Percentiles rank a stretch among this genome's conserved stretches.
phyloP scores from a whole-genome alignment of 345 rosid species.

The Linum usitatissimum region DNA sequence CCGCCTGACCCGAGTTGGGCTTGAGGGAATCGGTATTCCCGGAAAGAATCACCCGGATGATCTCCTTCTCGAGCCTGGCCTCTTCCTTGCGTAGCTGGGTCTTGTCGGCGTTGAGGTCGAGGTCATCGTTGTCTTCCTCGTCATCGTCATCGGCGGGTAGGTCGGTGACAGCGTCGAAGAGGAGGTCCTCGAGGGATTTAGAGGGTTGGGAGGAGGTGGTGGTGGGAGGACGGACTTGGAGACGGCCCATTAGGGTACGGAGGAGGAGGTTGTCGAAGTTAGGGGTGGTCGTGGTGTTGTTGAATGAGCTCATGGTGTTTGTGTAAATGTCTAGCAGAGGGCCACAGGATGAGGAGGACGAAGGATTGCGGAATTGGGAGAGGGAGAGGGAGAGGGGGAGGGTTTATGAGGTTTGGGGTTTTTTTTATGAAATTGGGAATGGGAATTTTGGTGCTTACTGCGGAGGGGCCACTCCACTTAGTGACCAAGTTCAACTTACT shows the following conservation, averaged over 20 bases:
- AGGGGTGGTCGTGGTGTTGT: constrained; percentile 19
- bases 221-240: constrained; percentile 55
- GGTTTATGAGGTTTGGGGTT: not conserved
- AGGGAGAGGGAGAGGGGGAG: not conserved
- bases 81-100: constrained; percentile 65
- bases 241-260: constrained; percentile 75
- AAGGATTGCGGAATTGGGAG: not conserved
- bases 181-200: constrained; percentile 76
- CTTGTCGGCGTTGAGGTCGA: constrained; percentile 5
- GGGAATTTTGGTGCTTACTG: too few relatives aligned
- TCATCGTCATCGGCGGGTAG: constrained; percentile 43
- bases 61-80: constrained; percentile 72
- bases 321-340: not conserved
- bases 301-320: constrained; percentile 46
- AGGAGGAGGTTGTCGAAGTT: constrained; percentile 63
- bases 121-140: constrained; percentile 13
- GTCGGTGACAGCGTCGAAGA: constrained; percentile 40
- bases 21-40: constrained; percentile 65
- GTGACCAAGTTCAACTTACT: too few relatives aligned
- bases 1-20: constrained; percentile 92
- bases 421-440: too few relatives aligned
- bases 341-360: not conserved
- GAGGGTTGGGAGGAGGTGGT: constrained; percentile 22
- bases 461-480: too few relatives aligned
- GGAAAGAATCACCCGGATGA: constrained; percentile 54